Evolutionary conservation across 495 filamentous ascomycete species (phyloP), one percentile per base, ranked within the genome.

Genomic region (Rostrohypoxylon terebratum): DNA sequence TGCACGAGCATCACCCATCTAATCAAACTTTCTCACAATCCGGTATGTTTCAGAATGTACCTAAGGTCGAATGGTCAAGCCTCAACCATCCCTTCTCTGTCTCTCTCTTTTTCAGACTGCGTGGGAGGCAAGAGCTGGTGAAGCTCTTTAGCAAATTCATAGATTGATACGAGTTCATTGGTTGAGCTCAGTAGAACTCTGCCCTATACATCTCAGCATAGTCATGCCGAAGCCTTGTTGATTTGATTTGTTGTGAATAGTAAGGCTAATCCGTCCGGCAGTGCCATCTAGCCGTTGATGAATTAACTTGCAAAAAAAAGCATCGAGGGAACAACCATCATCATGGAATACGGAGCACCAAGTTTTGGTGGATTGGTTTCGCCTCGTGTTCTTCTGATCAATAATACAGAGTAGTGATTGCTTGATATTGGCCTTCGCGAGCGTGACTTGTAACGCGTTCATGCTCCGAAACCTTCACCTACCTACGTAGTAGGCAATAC

Each of bases 1-100:
- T 64, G 59, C 25, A 64, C 20, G 59, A 65, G 47, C 64, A 63
- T 66, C 66, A 59, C 62, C 60, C 71, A 73, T 62, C 13, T 73
- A 69, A 73, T 73, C 66, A 69, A 73, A 73, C 65, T 64, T 68
- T 61, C 50, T 53, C 53, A 57, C 44, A 47, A 57, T 71, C 40
- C 47, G 57, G 71, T 74, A 70, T 74, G 71, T 73, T 73, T 73
- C 66, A 73, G 62, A 14, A 44, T 36, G 38, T 61, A 58, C 23
- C 42, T 23, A 23, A 62, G 61, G 23, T 65, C 60, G 42, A 73
- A 23, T 58, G 61, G 23, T 65, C 60, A 50, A 73, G 65, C 71
- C 66, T 73, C 55, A 62, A 42, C 36, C 66, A 73, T 69, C 40
- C 47, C 65, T 61, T 73, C 59, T 64, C 45, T n/a, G n/a, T 53